phyloP scores from a whole-genome alignment of 495 filamentous ascomycete species.

The Xylaria curta region DNA sequence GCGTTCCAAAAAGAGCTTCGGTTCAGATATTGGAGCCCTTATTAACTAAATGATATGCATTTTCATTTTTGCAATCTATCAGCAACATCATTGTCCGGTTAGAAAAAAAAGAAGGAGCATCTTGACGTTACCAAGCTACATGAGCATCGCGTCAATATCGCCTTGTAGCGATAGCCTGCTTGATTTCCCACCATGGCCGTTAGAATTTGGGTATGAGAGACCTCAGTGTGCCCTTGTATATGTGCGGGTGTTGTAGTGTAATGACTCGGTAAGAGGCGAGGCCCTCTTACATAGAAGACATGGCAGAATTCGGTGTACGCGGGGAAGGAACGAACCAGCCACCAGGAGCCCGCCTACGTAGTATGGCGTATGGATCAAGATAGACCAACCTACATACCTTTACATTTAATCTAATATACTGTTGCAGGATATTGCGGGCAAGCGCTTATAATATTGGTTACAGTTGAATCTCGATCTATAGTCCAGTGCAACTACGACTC shows the following conservation, averaged over 20 bases:
- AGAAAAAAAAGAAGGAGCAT: constrained; percentile 33
- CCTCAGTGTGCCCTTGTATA: constrained; percentile 35
- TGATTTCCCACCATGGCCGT: background rate
- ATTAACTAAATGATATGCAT: constrained; percentile 45
- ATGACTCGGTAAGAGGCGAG: constrained; percentile 10
- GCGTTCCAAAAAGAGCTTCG: constrained; percentile 67
- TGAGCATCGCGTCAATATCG: constrained; percentile 22
- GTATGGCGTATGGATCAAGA: constrained; percentile 17
- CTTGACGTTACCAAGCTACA: background rate
- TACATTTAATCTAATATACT: constrained; percentile 30
- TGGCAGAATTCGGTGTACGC: constrained; percentile 15
- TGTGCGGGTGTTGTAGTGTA: constrained; percentile 27
- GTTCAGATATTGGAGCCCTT: constrained; percentile 48
- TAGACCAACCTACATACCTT: constrained; percentile 28
- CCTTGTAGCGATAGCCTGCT: constrained; percentile 19
- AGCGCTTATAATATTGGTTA: background rate
- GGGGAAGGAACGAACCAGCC: constrained; percentile 12
- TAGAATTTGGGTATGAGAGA: constrained; percentile 19
- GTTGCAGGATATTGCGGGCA: constrained; percentile 12
- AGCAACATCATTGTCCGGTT: constrained; percentile 32
- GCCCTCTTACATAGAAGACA: constrained; percentile 13
- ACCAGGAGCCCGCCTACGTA: background rate
- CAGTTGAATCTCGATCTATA: background rate
- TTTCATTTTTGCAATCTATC: constrained; percentile 21
- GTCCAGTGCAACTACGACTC: background rate